Evolutionary conservation across 495 filamentous ascomycete species (phyloP), one percentile per base, ranked within the genome.

Genomic region (Penicillium paxilli): DNA sequence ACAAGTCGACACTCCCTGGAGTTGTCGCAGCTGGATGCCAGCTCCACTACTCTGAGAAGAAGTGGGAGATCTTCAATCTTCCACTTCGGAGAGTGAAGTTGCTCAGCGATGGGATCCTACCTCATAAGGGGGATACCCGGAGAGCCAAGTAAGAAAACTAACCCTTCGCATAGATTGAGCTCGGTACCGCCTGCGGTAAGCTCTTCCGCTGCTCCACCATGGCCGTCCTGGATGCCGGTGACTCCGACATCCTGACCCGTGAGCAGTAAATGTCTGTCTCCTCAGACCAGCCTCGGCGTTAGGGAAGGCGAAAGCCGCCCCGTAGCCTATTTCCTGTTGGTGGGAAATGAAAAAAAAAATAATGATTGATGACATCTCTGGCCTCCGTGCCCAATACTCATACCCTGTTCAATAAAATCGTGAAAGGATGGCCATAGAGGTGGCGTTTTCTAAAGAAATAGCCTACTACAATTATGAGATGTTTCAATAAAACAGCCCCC

Each of bases 211-310:
- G 91, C 83, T 90, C 87, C 44, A 95, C 91, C 70, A 96, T 98
- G 91, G 86, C 93, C 55, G 86, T 98, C 72, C 77, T 98, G 45
- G 94, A 98, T 78, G 92, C 92, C 74, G 94, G 94, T 88, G 94
- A 98, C 85, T 94, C 89, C 50, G 93, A 98, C 80, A 97, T 98
- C 75, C 82, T 98, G 20, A 63, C 57, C 60, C 55, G 51, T 52
- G 59, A 62, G 47, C 55, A 56, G 23, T 62, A 62, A 62, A 54
- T 49, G 47, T 44, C 5, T 42, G 40, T n/a, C n/a, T 23, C 20
- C 7, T 42, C n/a, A 21, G 40, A 42, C 40, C 40, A 42, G 40
- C 40, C 21, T 42, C 40, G 40, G 40, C 40, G 40, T 23, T 23
- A 21, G 40, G 40, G 40, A 22, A 22, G n/a, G 40, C 20, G 40